A percentile compares a stretch with the other conserved stretches of the same genome.
Conservation (phyloP, 2,329 filamentous ascomycete species). For the Monosporascus sp. region DNA sequence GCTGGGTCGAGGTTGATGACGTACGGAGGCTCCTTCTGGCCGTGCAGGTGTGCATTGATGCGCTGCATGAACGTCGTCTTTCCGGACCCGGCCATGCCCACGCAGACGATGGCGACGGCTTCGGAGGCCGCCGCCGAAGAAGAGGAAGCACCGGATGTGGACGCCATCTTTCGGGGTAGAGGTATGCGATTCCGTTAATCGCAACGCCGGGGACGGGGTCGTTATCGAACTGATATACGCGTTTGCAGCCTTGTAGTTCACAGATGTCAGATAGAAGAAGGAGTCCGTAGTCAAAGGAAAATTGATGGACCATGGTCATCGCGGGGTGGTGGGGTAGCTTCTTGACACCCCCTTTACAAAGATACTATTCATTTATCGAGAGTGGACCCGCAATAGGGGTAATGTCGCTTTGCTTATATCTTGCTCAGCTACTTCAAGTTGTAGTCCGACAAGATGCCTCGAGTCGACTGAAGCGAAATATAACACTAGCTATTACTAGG, state of each 20-base stretch:
- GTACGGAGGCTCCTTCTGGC: constrained; percentile 76
- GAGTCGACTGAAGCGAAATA: too few relatives aligned
- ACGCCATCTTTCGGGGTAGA: neutral
- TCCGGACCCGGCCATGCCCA: constrained; percentile 96
- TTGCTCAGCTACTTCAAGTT: too few relatives aligned
- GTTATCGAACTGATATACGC: too few relatives aligned
- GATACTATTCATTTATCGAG: too few relatives aligned
- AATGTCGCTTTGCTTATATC: too few relatives aligned
- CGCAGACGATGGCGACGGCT: constrained; percentile 69
- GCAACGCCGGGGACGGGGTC: too few relatives aligned
- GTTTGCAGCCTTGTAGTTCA: too few relatives aligned
- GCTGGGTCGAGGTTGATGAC: constrained; percentile 97
- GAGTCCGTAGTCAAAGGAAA: neutral
- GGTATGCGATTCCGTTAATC: neutral
- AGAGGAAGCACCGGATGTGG: constrained; percentile 1
- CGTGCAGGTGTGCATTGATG: constrained; percentile 89
- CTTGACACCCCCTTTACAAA: too few relatives aligned
- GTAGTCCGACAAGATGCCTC: too few relatives aligned
- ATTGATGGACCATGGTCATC: neutral
- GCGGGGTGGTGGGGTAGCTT: constrained; percentile 1
- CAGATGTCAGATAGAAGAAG: too few relatives aligned
- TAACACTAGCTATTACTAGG: too few relatives aligned
- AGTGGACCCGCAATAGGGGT: too few relatives aligned
- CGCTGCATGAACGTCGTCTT: constrained; percentile 99
- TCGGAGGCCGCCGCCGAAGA: constrained; percentile 1